Evolutionary conservation across 768 basidiomycete species (phyloP).

Genomic region (Termitomyces sp.): DNA sequence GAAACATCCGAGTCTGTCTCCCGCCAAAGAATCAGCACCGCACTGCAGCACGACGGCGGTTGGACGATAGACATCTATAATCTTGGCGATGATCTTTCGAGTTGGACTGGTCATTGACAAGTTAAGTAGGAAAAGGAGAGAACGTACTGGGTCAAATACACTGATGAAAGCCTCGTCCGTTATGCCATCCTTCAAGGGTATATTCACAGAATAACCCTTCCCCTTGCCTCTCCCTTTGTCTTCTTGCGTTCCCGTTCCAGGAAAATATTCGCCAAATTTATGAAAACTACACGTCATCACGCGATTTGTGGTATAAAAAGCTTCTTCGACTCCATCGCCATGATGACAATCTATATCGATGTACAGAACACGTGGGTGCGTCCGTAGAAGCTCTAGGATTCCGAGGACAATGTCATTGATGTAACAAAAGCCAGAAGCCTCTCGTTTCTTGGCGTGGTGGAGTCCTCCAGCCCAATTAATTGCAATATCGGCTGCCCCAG

Average conservation of each 20-base stretch:
- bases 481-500: constrained; percentile 84
- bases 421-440: constrained; percentile 98
- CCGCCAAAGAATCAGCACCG: constrained; percentile 91
- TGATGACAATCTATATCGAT: constrained; percentile 99
- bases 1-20: constrained; percentile 94
- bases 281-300: constrained; percentile 98
- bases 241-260: constrained; percentile 80
- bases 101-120: not conserved
- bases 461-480: constrained; percentile 99
- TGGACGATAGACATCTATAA: constrained; percentile 85
- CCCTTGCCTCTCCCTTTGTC: constrained; percentile 83
- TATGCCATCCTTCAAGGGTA: constrained; percentile 91
- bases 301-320: constrained; percentile 94
- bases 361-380: constrained; percentile 84
- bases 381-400: constrained; percentile 88
- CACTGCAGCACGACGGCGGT: constrained; percentile 90
- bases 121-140: not conserved
- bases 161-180: constrained; percentile 83
- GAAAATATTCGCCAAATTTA: constrained; percentile 95
- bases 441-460: constrained; percentile 99
- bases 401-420: constrained; percentile 96
- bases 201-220: constrained; percentile 85
- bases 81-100: constrained; percentile 68
- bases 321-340: constrained; percentile 98
- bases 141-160: constrained; percentile 87